Base-by-base conservation (phyloP, 2,329 filamentous ascomycete genomes). In the Dothideomycetes sp. region DNA sequence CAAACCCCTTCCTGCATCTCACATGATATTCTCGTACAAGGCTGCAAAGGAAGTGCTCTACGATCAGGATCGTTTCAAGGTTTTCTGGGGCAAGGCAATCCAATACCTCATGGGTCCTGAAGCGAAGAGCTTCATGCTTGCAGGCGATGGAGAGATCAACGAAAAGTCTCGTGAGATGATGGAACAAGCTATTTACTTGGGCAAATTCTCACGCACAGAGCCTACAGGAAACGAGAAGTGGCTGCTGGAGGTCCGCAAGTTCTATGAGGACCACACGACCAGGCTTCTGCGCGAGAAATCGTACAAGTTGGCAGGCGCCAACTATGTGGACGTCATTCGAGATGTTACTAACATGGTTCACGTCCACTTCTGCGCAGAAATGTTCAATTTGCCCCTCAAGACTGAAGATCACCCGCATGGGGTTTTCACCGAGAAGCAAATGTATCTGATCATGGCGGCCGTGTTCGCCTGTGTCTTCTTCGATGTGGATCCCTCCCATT, bases 321-420 rank as follows among this genome's bases (percentile, higher is more conserved):
- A 62, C 24, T 63, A 70, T 45, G 64, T 70, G 33, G 68, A 71
- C 49, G 63, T 71, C 33, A 60, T 69, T 41, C 63, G 64, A 10
- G 67, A 70, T 45, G 50, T 76, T 25, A 68, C 69, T 47, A 74
- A 74, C 44, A 58, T 71, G 8, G 66, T 63, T 4, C 71, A 74
- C 49, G 65, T 72, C 4, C 69, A 73, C 52, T 76, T 77, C 53
- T 67, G 64, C 42, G 62, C 71, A 1, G 67, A 68, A 41, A 55
- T 77, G 17, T 76, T 75, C 57, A 68, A 65, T 48, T 55, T 77
- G 5, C 72, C 74, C 0, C 54, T 76, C 22, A 76, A 76, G 55
- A 74, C 70, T 0, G 62, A 66, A 3, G 60, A 67, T 4, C 64
- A 67, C 13, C 70, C 70, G 1, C 54, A 57, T 36, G 72, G 70